Base-by-base conservation (phyloP, 129 eudicot species). In the Artemisia annua region DNA sequence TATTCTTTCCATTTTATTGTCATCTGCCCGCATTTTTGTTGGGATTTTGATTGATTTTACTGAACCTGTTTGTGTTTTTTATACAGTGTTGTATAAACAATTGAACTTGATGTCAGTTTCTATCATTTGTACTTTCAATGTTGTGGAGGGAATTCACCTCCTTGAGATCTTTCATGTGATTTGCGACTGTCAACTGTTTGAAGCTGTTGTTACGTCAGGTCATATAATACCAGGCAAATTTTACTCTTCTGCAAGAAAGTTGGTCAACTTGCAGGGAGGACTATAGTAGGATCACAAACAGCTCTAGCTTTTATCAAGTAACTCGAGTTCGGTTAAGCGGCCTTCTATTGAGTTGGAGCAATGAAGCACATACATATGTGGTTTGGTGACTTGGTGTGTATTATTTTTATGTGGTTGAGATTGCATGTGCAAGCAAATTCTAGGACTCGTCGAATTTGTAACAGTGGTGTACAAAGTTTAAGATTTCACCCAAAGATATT, bases 51-150 rank as follows among this genome's bases (percentile, higher is more conserved):
- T 30, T 76, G 18, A 59, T 57, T 59, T 61, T 26, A 49, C 65
- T 71, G 48, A 17, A 78, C 11, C 57, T 70, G 66, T 78, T 16
- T 75, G 49, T 18, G 51, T 24, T 64, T 44, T 43, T 20, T 71
- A 18, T 49, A 78, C 14, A 54, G 13, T 71, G 78, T 71, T 78
- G 82, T 71, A 78, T 58, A 68, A 66, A 48, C 78, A 65, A 64
- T 55, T 57, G 66, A 65, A 64, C 66, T 57, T 71, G 73, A 32
- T 70, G 64, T 19, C 48, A 54, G 13, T 58, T 64, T 63, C 26
- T 74, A 30, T 63, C 24, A 11, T 19, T 64, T 51, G 18, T 51
- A 39, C 13, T 54, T 57, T 55, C 54, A 54, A 14, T 70, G 16
- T 13, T 35, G 64, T 5, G 0, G 49, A 54, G 15, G 35, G 24